Conservation (phyloP, 352 stramenopile species). For the Globisporangium perplexum region DNA sequence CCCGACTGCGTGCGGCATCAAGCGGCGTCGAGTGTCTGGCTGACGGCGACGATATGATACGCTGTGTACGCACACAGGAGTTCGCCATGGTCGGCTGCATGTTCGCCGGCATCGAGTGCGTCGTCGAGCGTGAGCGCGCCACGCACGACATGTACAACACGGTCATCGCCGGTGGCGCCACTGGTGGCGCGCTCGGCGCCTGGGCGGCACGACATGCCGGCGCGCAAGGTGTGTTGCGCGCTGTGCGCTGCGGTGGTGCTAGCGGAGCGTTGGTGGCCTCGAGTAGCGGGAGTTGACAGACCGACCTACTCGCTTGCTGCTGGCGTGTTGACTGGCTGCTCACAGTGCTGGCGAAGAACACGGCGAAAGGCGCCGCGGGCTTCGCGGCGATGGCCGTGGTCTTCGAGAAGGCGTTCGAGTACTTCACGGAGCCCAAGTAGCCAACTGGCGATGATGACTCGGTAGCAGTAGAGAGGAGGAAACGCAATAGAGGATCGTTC, state of each 20-base stretch:
- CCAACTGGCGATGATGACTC: too few relatives aligned
- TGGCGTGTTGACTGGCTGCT: neutral
- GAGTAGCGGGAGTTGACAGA: too few relatives aligned
- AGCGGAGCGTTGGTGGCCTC: too few relatives aligned
- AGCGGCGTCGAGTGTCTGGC: too few relatives aligned
- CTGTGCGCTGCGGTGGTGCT: neutral
- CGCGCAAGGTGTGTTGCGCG: conserved; percentile 36
- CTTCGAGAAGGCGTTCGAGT: conserved; percentile 80
- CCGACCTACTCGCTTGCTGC: too few relatives aligned
- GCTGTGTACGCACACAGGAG: conserved; percentile 32
- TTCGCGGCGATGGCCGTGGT: conserved; percentile 83
- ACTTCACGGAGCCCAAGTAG: conserved; percentile 31
- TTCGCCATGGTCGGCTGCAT: conserved; percentile 78
- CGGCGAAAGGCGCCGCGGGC: conserved; percentile 63
- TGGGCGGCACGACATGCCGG: conserved; percentile 68
- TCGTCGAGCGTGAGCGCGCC: conserved; percentile 80
- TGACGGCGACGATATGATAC: too few relatives aligned
- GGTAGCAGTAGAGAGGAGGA: too few relatives aligned
- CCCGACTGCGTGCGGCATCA: too few relatives aligned
- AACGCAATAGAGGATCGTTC: neutral
- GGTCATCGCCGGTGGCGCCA: conserved; percentile 61
- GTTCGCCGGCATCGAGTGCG: conserved; percentile 77
- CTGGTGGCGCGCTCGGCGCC: conserved; percentile 54
- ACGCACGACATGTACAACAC: conserved; percentile 75
- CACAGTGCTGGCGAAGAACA: conserved; percentile 66